These are phyloP conservation scores for Ustilago bromivora DNA, from an alignment of 1,284 basidiomycete genomes.

Conservation along the genomic window DNA sequence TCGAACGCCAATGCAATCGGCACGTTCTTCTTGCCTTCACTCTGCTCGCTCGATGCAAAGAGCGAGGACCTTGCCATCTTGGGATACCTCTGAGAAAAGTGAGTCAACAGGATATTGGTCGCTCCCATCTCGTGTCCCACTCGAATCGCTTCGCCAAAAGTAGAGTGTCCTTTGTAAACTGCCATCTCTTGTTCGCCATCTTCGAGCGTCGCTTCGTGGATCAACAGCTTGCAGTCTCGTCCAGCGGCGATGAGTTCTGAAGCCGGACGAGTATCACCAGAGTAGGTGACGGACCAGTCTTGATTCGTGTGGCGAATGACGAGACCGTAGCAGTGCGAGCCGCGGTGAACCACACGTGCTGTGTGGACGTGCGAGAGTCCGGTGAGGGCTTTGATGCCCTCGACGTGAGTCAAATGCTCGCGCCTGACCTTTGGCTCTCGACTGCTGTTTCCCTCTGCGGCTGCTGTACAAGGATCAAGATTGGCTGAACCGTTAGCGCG, in stretches of 20 bases:
- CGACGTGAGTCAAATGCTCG: conserved; percentile 25
- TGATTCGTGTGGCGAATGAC: conserved; percentile 72
- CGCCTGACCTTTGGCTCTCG: conserved; percentile 15
- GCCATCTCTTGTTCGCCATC: conserved; percentile 78
- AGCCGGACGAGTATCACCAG: conserved; percentile 88
- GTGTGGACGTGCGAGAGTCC: conserved; percentile 46
- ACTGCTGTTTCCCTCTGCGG: conserved; percentile 2
- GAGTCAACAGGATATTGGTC: conserved; percentile 84
- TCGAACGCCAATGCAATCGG: conserved; percentile 82
- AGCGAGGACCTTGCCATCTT: conserved; percentile 77
- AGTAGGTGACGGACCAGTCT: conserved; percentile 72
- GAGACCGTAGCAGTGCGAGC: conserved; percentile 53
- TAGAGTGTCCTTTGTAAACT: conserved; percentile 83
- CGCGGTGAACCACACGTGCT: conserved; percentile 40
- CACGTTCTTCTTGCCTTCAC: conserved; percentile 17
- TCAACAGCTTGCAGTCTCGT: conserved; percentile 80
- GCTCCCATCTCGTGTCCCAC: conserved; percentile 82
- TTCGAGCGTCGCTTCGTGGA: conserved; percentile 93
- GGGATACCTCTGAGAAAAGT: conserved; percentile 94
- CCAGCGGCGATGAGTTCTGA: conserved; percentile 79
- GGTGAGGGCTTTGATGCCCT: conserved; percentile 24
- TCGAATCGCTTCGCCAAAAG: conserved; percentile 85
- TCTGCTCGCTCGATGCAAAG: conserved; percentile 18
- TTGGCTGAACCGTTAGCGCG: neutral
- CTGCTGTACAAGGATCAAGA: neutral